Percentiles rank a stretch among this genome's conserved stretches.
Conservation (phyloP, 2,329 filamentous ascomycete genomes). For the Amauroascus verrucosus region DNA sequence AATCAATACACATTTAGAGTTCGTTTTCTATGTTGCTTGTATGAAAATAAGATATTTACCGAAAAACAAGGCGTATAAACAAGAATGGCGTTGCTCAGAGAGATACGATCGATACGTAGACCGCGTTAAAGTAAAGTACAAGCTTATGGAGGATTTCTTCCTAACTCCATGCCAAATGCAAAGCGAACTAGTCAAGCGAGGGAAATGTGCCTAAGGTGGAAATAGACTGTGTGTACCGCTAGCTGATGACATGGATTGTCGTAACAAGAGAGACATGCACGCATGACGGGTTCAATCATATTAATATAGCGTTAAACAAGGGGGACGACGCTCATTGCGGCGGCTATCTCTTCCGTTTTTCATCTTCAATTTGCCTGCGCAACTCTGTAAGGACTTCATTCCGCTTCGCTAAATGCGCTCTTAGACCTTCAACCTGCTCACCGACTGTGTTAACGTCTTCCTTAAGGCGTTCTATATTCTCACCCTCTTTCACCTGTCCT, state of each 20-base stretch:
- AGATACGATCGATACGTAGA: neutral
- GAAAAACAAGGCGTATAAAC: neutral
- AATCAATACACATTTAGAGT: too few relatives aligned
- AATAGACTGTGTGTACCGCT: neutral
- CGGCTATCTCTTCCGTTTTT: slow-evolving; percentile 43
- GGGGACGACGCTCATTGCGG: slow-evolving; percentile 5
- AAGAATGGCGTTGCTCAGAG: neutral
- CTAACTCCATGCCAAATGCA: neutral
- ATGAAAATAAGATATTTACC: too few relatives aligned
- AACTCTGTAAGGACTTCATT: slow-evolving; percentile 67
- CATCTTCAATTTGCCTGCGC: slow-evolving; percentile 73
- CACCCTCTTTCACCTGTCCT: slow-evolving; percentile 50
- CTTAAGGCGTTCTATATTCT: slow-evolving; percentile 62
- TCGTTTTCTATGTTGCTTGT: too few relatives aligned
- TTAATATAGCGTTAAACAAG: slow-evolving; percentile 9
- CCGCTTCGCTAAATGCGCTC: slow-evolving; percentile 66
- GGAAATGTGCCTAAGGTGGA: neutral
- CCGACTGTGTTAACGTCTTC: slow-evolving; percentile 85
- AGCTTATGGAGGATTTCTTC: neutral
- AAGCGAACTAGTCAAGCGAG: neutral
- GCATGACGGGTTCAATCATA: neutral
- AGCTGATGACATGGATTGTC: neutral
- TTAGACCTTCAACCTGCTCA: slow-evolving; percentile 87
- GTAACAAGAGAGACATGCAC: neutral
- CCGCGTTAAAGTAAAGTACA: slow-evolving; percentile 2